phyloP scores from a whole-genome alignment of 805 yeast genomes.

The Pichia membranifaciens region DNA sequence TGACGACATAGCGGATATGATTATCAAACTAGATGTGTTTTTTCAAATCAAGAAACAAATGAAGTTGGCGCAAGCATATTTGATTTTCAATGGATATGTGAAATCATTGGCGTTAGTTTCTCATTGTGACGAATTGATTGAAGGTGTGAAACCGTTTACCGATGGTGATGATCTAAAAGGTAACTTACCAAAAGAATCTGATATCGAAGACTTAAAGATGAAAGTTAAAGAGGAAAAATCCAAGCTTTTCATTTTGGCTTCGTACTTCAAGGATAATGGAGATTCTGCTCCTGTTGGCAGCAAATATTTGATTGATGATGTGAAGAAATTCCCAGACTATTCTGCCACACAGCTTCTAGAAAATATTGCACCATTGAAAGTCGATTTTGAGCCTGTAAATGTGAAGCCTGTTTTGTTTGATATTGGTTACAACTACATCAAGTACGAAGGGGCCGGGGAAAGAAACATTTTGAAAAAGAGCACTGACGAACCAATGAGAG shows the following conservation, averaged over 20 bases:
- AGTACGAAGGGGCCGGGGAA: conserved; percentile 35
- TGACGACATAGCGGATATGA: conserved; percentile 53
- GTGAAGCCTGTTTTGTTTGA: conserved; percentile 91
- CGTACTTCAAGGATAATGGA: conserved; percentile 32
- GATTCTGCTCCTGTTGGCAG: conserved; percentile 9
- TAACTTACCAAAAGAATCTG: conserved; percentile 35
- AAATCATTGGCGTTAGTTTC: conserved; percentile 44
- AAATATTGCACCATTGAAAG: conserved; percentile 27
- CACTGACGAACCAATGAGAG: conserved; percentile 5
- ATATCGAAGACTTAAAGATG: conserved; percentile 24
- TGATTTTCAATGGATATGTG: conserved; percentile 34
- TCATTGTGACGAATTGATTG: conserved; percentile 23
- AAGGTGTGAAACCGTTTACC: neutral
- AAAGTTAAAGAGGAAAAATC: conserved; percentile 19
- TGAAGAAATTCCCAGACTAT: conserved; percentile 26
- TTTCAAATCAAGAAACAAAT: conserved; percentile 41
- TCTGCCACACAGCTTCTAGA: conserved; percentile 29
- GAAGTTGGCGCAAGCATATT: conserved; percentile 41
- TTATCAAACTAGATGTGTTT: conserved; percentile 44
- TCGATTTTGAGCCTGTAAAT: conserved; percentile 51
- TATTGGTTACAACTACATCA: conserved; percentile 77
- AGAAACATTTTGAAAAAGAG: conserved; percentile 3
- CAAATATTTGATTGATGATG: conserved; percentile 25
- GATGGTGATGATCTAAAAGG: conserved; percentile 20
- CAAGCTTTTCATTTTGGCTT: conserved; percentile 44